These are phyloP conservation scores for Ploettnerulaceae sp. DNA, from an alignment of 2,329 filamentous ascomycete genomes.

Conservation along the genomic window DNA sequence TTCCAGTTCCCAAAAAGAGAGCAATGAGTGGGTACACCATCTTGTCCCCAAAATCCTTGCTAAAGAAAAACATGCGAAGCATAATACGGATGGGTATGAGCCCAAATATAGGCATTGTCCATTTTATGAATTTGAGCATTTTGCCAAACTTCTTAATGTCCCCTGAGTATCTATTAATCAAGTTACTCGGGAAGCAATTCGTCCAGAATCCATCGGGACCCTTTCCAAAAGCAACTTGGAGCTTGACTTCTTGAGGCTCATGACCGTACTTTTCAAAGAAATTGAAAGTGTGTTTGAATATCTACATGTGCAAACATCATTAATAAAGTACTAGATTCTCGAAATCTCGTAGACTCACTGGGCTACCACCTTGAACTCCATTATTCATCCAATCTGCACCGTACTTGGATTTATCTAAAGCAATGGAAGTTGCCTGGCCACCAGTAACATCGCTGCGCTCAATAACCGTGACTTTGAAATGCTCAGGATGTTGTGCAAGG, in stretches of 20 bases:
- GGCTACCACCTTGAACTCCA: constrained; percentile 56
- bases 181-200: constrained; percentile 57
- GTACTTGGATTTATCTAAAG: constrained; percentile 50
- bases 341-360: constrained; percentile 20
- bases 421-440: constrained; percentile 57
- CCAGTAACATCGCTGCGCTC: constrained; percentile 55
- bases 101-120: constrained; percentile 55
- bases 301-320: constrained; percentile 35
- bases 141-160: constrained; percentile 53
- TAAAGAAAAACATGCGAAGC: constrained; percentile 64
- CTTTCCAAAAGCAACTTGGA: constrained; percentile 61
- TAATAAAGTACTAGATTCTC: constrained; percentile 31
- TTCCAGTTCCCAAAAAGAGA: constrained; percentile 67
- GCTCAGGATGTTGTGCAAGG: constrained; percentile 58
- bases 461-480: constrained; percentile 60
- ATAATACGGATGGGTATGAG: constrained; percentile 60
- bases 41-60: constrained; percentile 63
- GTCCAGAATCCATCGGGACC: constrained; percentile 57
- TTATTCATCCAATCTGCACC: constrained; percentile 59
- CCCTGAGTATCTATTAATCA: constrained; percentile 49
- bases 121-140: constrained; percentile 53
- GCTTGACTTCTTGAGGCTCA: constrained; percentile 51
- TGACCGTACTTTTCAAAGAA: constrained; percentile 56
- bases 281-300: constrained; percentile 63
- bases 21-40: constrained; percentile 69